These are phyloP conservation scores for Ophiosphaerella korrae DNA, from an alignment of 2,329 filamentous ascomycete genomes.

Conservation along the genomic window DNA sequence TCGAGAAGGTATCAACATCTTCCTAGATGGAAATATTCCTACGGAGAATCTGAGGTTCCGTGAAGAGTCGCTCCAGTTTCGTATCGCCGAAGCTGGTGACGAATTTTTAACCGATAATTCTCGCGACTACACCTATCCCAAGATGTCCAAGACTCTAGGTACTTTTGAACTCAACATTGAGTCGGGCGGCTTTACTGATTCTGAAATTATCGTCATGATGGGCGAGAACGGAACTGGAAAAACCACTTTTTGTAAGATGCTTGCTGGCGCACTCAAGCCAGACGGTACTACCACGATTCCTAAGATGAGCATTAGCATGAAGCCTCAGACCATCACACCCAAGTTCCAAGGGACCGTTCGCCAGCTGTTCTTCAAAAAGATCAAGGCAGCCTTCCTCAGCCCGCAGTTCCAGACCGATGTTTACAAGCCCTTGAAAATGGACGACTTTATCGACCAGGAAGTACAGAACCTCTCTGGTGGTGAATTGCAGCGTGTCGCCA, in stretches of 20 bases:
- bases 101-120: slow-evolving; percentile 85
- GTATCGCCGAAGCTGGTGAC: slow-evolving; percentile 85
- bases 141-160: slow-evolving; percentile 91
- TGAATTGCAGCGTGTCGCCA: slow-evolving; percentile 98
- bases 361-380: slow-evolving; percentile 99
- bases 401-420: slow-evolving; percentile 99
- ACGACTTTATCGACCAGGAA: slow-evolving; percentile 99
- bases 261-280: slow-evolving; percentile 91
- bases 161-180: slow-evolving; percentile 85
- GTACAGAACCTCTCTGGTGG: slow-evolving; percentile 98
- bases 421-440: slow-evolving; percentile 98
- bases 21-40: slow-evolving; percentile 96
- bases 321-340: slow-evolving; percentile 98
- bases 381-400: slow-evolving; percentile 93
- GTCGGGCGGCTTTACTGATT: slow-evolving; percentile 88
- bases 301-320: slow-evolving; percentile 97
- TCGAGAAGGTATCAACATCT: slow-evolving; percentile 98
- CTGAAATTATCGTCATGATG: slow-evolving; percentile 99
- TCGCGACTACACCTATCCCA: slow-evolving; percentile 84
- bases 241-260: slow-evolving; percentile 96
- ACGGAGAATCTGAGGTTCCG: slow-evolving; percentile 99
- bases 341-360: slow-evolving; percentile 97
- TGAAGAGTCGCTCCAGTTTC: slow-evolving; percentile 95
- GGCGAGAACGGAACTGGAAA: slow-evolving; percentile 99
- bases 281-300: slow-evolving; percentile 80